These are phyloP conservation scores for Zymoseptoria pseudotritici DNA, from an alignment of 2,329 filamentous ascomycete species.

Conservation along the genomic window DNA sequence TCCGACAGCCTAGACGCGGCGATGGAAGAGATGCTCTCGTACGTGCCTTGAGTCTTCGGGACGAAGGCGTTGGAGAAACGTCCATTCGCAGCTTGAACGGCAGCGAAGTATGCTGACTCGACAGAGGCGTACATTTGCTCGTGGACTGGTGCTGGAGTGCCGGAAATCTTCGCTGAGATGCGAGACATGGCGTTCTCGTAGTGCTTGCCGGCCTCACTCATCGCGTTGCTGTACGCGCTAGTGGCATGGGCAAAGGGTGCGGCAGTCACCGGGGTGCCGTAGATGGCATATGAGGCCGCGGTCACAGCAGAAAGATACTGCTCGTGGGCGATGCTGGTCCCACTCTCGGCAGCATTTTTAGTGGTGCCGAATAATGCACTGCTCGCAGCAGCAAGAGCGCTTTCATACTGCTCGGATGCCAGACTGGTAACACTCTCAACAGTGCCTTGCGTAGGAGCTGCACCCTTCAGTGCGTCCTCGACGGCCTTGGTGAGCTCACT, in stretches of 20 bases:
- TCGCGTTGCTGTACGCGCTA: constrained; percentile 56
- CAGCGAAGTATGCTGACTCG: constrained; percentile 60
- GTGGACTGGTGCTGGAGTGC: constrained; percentile 61
- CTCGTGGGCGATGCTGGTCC: constrained; percentile 46
- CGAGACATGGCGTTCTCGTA: constrained; percentile 62
- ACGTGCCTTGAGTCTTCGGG: constrained; percentile 29
- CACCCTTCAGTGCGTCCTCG: constrained; percentile 46
- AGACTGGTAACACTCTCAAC: constrained; percentile 47
- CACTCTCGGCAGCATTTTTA: constrained; percentile 35
- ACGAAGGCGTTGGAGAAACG: constrained; percentile 48
- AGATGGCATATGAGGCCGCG: constrained; percentile 52
- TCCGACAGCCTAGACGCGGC: constrained; percentile 64
- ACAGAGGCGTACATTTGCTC: constrained; percentile 63
- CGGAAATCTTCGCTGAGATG: constrained; percentile 60
- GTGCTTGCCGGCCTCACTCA: constrained; percentile 59
- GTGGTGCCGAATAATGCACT: constrained; percentile 47
- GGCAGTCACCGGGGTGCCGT: constrained; percentile 41
- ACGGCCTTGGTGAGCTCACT: constrained; percentile 49
- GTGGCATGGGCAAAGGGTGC: constrained; percentile 34
- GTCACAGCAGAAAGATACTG: constrained; percentile 51
- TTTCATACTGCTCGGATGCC: constrained; percentile 50
- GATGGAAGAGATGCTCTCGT: constrained; percentile 54
- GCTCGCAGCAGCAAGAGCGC: constrained; percentile 51
- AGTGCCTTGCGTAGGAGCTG: constrained; percentile 39
- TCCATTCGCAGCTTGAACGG: constrained; percentile 54